Evolutionary conservation across 2,329 filamentous ascomycete species (phyloP).

Genomic region (Bipolaris bicolor): DNA sequence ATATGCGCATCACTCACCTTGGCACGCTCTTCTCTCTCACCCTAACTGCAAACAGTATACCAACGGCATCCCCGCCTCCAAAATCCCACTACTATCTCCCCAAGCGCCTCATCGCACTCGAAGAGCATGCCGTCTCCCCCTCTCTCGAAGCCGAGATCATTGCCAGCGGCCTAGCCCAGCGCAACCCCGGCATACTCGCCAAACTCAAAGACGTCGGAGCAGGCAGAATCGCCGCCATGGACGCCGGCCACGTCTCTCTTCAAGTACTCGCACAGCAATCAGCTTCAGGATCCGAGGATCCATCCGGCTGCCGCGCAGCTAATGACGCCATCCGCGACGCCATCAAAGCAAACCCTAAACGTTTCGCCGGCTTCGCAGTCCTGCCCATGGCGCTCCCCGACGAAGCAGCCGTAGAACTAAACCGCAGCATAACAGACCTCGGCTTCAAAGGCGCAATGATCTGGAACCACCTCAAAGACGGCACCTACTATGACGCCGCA

Average conservation of each 20-base stretch:
- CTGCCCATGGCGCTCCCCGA: not conserved
- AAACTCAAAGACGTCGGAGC: constrained; percentile 16
- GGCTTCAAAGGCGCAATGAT: constrained; percentile 1
- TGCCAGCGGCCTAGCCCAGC: constrained; percentile 2
- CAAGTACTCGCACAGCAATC: constrained; percentile 18
- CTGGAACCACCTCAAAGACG: not conserved
- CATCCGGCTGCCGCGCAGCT: constrained; percentile 7
- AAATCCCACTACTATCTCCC: constrained; percentile 9
- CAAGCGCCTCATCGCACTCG: constrained; percentile 15
- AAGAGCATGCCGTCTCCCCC: constrained; percentile 16
- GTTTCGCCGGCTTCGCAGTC: not conserved
- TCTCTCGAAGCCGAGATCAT: constrained; percentile 16
- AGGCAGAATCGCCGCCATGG: constrained; percentile 15
- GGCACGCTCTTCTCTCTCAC: not conserved
- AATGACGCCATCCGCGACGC: not conserved
- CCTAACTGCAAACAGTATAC: not conserved
- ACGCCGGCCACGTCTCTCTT: constrained; percentile 12
- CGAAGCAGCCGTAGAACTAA: not conserved
- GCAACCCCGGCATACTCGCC: constrained; percentile 2
- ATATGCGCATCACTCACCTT: not conserved
- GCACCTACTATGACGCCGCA: not conserved
- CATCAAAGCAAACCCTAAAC: not conserved
- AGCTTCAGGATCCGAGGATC: not conserved
- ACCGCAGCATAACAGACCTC: not conserved
- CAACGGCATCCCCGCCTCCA: not conserved